Evolutionary conservation across 2,329 filamentous ascomycete species (phyloP).

Genomic region (Atkinsonella hypoxylon): DNA sequence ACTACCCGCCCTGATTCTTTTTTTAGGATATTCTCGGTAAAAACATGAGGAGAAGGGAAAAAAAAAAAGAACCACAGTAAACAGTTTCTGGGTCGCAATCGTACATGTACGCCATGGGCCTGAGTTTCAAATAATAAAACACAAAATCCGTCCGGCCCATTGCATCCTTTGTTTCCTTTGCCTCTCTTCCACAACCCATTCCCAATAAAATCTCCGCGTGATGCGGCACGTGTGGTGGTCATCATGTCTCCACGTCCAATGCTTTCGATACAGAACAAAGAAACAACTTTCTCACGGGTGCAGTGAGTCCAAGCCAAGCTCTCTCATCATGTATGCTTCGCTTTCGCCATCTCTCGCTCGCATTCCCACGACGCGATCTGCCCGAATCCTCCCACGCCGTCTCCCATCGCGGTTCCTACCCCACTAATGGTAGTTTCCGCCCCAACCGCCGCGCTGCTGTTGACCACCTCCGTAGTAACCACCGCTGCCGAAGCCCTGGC

Average conservation of each 20-base stretch:
- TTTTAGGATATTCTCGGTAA: slow-evolving; percentile 20
- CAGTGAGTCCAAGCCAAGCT: slow-evolving; percentile 9
- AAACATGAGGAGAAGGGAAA: slow-evolving; percentile 9
- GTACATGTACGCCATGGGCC: slow-evolving; percentile 23
- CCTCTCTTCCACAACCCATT: slow-evolving; percentile 6
- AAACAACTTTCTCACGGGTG: slow-evolving; percentile 6
- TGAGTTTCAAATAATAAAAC: slow-evolving; percentile 4
- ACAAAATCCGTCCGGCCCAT: slow-evolving; percentile 7
- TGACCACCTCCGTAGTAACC: slow-evolving; percentile 34
- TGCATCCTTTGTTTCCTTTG: slow-evolving; percentile 2
- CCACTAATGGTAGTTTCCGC: slow-evolving; percentile 44
- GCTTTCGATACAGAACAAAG: slow-evolving; percentile 11
- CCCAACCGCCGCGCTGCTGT: slow-evolving; percentile 43
- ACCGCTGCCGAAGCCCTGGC: slow-evolving; percentile 33
- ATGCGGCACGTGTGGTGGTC: slow-evolving; percentile 16
- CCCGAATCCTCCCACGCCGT: slow-evolving; percentile 9
- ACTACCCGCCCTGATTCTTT: slow-evolving; percentile 17
- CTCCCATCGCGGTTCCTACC: slow-evolving; percentile 20
- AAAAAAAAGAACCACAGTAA: slow-evolving; percentile 13
- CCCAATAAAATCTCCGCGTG: slow-evolving; percentile 5
- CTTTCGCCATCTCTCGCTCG: slow-evolving; percentile 1
- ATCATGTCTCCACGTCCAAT: slow-evolving; percentile 19
- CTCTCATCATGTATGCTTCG: slow-evolving; percentile 9
- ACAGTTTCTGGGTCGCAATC: slow-evolving; percentile 17
- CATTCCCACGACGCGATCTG: slow-evolving; percentile 2